Percentiles rank a stretch among this genome's conserved stretches.
These are phyloP conservation scores for Diaporthe sp. DNA, from an alignment of 2,329 filamentous ascomycete genomes.

Conservation along the genomic window DNA sequence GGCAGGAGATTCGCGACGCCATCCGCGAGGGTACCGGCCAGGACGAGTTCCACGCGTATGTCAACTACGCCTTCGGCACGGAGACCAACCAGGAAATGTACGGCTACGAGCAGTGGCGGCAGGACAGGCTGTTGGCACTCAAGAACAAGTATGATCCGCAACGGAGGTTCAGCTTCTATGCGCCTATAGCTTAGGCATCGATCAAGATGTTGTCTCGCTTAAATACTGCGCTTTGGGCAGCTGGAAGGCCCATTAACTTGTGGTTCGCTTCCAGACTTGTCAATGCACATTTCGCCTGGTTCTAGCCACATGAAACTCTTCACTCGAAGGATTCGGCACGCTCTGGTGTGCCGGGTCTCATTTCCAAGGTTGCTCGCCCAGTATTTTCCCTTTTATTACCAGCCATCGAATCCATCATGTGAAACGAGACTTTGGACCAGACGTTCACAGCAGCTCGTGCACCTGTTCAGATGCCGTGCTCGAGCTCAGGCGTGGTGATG, in stretches of 20 bases:
- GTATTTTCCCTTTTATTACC: too few relatives aligned
- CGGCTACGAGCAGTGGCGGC: conserved; percentile 60
- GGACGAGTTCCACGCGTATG: conserved; percentile 50
- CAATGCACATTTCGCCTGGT: too few relatives aligned
- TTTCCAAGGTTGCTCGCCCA: too few relatives aligned
- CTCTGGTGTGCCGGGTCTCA: too few relatives aligned
- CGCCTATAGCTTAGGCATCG: conserved; percentile 44
- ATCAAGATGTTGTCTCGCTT: not conserved
- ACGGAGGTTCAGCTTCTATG: conserved; percentile 56
- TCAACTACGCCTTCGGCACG: conserved; percentile 63
- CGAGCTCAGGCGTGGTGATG: too few relatives aligned
- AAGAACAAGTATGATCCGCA: conserved; percentile 62
- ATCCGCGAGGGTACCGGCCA: conserved; percentile 48
- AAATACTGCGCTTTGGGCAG: not conserved
- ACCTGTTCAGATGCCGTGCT: too few relatives aligned
- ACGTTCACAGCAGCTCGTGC: not conserved
- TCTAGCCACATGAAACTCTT: too few relatives aligned
- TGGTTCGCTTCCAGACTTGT: too few relatives aligned
- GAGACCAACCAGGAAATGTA: conserved; percentile 56
- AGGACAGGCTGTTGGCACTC: conserved; percentile 53
- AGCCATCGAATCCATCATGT: too few relatives aligned
- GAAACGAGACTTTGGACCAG: not conserved
- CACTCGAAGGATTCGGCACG: too few relatives aligned
- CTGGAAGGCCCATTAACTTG: too few relatives aligned
- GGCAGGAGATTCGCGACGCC: conserved; percentile 50